Conservation (phyloP, 164 flowering plant species). For the Echeveria elegans region DNA sequence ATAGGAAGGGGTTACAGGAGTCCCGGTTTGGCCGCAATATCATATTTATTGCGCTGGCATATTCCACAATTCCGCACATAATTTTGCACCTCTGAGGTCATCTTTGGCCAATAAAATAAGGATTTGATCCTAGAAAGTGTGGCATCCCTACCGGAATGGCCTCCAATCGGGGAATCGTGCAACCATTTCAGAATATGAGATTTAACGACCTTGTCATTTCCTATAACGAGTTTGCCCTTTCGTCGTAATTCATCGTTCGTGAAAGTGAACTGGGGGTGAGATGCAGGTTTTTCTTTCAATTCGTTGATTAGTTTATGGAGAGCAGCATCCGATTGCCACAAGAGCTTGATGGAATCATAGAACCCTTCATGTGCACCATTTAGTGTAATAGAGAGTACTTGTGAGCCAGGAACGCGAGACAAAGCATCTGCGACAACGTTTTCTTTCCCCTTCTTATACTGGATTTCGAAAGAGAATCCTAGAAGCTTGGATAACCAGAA, state of each 20-base stretch:
- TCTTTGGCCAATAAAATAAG: background rate
- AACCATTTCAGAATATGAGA: background rate
- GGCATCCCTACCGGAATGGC: background rate
- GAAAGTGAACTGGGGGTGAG: no score
- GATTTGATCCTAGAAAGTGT: background rate
- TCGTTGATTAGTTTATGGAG: no score
- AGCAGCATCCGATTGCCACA: background rate
- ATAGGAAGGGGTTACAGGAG: background rate
- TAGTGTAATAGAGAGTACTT: background rate
- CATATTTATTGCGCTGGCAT: background rate
- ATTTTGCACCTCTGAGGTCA: background rate
- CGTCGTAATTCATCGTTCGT: background rate
- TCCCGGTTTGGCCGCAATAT: background rate
- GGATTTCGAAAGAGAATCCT: background rate
- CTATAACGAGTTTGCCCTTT: background rate
- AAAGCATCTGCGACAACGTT: slow-evolving; percentile 9
- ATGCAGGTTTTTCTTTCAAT: no score
- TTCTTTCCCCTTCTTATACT: background rate
- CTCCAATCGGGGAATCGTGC: background rate
- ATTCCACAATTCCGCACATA: background rate
- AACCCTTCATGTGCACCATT: no score
- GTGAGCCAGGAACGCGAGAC: background rate
- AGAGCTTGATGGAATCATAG: background rate
- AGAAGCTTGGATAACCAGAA: no score
- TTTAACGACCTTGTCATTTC: background rate